Evolutionary conservation across 345 rosid species (phyloP).

Genomic region (Hibiscus mutabilis): DNA sequence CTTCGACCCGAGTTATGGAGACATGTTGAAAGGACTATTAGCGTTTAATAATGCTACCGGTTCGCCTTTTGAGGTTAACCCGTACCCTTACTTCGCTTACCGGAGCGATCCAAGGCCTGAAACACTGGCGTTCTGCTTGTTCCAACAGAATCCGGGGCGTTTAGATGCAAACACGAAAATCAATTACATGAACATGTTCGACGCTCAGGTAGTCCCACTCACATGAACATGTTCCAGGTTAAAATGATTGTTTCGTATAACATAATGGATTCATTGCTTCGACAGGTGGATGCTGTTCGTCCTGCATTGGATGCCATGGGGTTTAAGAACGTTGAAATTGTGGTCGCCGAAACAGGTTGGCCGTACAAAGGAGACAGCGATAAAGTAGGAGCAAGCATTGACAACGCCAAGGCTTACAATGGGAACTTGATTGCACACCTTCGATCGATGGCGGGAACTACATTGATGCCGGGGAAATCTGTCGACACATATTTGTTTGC

Average conservation of each 20-base stretch:
- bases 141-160: constrained; percentile 78
- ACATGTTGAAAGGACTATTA: constrained; percentile 56
- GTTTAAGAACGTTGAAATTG: constrained; percentile 67
- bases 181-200: constrained; percentile 94
- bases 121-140: constrained; percentile 68
- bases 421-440: constrained; percentile 80
- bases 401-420: constrained; percentile 78
- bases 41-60: constrained; percentile 58
- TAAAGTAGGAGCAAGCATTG: constrained; percentile 62
- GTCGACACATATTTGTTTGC: constrained; percentile 84
- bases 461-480: constrained; percentile 82
- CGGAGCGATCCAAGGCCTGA: constrained; percentile 66
- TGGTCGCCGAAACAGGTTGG: constrained; percentile 98
- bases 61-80: constrained; percentile 75
- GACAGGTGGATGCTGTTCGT: constrained; percentile 73
- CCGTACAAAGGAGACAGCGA: constrained; percentile 76
- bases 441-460: constrained; percentile 68
- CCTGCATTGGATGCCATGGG: constrained; percentile 65
- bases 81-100: constrained; percentile 85
- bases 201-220: constrained; percentile 85
- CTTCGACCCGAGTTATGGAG: constrained; percentile 43
- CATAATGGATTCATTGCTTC: neutral
- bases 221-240: neutral
- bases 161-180: constrained; percentile 54
- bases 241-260: neutral